These are phyloP conservation scores for Cystofilobasidium macerans DNA, from an alignment of 768 basidiomycete species.

Conservation along the genomic window DNA sequence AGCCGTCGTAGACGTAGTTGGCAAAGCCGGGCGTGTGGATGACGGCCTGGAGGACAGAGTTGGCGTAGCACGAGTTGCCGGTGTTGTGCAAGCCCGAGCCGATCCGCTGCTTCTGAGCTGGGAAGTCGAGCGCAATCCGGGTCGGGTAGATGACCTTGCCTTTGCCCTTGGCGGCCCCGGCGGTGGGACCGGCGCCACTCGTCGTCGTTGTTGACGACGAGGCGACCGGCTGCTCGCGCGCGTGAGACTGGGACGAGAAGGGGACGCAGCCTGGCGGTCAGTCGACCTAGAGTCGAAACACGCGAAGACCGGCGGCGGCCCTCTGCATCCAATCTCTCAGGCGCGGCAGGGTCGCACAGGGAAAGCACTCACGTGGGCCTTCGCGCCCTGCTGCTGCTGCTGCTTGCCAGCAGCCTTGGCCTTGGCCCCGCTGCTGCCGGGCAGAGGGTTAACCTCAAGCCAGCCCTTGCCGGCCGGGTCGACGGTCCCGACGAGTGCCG, in stretches of 20 bases:
- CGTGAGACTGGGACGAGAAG: background rate
- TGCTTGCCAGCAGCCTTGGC: background rate
- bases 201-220: constrained; percentile 2
- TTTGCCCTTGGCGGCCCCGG: background rate
- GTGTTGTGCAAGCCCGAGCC: constrained; percentile 60
- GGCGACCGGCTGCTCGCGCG: background rate
- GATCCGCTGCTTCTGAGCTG: background rate
- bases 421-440: background rate
- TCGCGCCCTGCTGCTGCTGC: too few relatives aligned
- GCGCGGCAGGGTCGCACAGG: too few relatives aligned
- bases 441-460: constrained; percentile 20
- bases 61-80: constrained; percentile 93
- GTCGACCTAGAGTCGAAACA: too few relatives aligned
- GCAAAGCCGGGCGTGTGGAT: constrained; percentile 83
- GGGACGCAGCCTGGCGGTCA: background rate
- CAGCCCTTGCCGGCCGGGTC: constrained; percentile 17
- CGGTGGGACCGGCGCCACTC: background rate
- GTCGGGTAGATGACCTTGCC: constrained; percentile 10
- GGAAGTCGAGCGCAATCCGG: constrained; percentile 11
- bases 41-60: constrained; percentile 85
- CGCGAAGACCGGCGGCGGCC: too few relatives aligned
- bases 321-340: too few relatives aligned
- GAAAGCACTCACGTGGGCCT: too few relatives aligned
- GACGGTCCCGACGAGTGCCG: background rate
- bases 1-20: constrained; percentile 43